Percentiles rank a stretch among this genome's conserved stretches.
Conservation (phyloP, 768 basidiomycete species). For the Calocera viscosa region DNA sequence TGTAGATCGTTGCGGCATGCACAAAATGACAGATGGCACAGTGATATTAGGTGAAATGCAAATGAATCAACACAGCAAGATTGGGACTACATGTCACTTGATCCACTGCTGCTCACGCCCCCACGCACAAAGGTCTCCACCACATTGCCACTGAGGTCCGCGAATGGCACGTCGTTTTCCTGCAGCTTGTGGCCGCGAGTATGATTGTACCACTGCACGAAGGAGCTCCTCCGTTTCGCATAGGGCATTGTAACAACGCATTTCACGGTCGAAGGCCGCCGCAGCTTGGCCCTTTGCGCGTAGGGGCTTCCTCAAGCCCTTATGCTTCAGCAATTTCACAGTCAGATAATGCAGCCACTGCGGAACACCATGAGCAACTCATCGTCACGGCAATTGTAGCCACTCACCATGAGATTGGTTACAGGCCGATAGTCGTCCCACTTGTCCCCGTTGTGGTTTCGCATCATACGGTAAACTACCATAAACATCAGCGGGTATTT, state of each 20-base stretch:
- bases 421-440: constrained; percentile 73
- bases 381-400: background rate
- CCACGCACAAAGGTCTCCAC: background rate
- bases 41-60: background rate
- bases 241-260: constrained; percentile 12
- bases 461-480: constrained; percentile 90
- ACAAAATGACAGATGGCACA: background rate
- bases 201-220: constrained; percentile 10
- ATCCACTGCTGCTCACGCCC: background rate
- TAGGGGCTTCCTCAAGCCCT: constrained; percentile 36
- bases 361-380: background rate
- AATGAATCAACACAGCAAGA: background rate
- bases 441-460: constrained; percentile 38
- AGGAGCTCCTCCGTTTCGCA: constrained; percentile 12
- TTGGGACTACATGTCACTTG: background rate
- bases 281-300: background rate
- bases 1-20: constrained; percentile 27
- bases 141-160: background rate
- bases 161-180: background rate
- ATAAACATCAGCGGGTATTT: constrained; percentile 69
- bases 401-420: constrained; percentile 79
- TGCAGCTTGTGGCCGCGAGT: background rate
- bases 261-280: constrained; percentile 7
- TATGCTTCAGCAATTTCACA: constrained; percentile 57
- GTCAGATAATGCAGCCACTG: constrained; percentile 85